Evolutionary conservation across 1,139 yeast species (phyloP), one percentile per base, ranked within the genome.

Genomic region (Hanseniaspora gamundiae): DNA sequence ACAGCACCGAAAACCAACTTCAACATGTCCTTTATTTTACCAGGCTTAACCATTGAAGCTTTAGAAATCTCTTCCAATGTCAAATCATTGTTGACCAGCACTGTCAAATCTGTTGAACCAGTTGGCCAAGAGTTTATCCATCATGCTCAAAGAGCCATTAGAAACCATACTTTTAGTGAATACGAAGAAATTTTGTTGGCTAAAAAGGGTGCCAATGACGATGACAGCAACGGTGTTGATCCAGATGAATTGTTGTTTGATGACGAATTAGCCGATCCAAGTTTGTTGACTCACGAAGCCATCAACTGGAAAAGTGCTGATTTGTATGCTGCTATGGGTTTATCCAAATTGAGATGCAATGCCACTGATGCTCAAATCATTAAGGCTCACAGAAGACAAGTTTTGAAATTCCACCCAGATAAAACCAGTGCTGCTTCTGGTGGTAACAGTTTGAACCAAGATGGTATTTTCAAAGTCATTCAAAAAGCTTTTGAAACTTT

Each of bases 161-260:
- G 95, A 68, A 95, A 95, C 65, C 95, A 94, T 69, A 86, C 97
- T 47, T 91, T 96, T 95, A 86, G 96, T 44, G 97, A 93, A 68
- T 91, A 77, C 60, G 98, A 91, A 69, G 80, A 83, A 64, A 71
- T 87, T 56, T 94, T 88, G 71, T 96, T 95, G 49, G 94, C 81
- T 64, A 80, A 78, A 68, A 85, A 85, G 65, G 95, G 85, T 59
- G 74, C 76, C 58, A 69, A 69, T 50, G 76, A 80, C 48, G 94
- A 84, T 58, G 80, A 76, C 53, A 50, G 59, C 17, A 42, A 43
- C 35, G 68, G 72, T 55, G 73, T 69, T 54, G 93, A 78, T 46
- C 85, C 79, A 55, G 74, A 78, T 54, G 87, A 83, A 44, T 75
- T 76, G 52, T 84, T 82, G 54, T 80, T 80, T 43, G 94, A 85